Percentiles rank a stretch among this genome's conserved stretches.
phyloP scores from a whole-genome alignment of 139 green algal genomes.

The Spirogloea muscicola region DNA sequence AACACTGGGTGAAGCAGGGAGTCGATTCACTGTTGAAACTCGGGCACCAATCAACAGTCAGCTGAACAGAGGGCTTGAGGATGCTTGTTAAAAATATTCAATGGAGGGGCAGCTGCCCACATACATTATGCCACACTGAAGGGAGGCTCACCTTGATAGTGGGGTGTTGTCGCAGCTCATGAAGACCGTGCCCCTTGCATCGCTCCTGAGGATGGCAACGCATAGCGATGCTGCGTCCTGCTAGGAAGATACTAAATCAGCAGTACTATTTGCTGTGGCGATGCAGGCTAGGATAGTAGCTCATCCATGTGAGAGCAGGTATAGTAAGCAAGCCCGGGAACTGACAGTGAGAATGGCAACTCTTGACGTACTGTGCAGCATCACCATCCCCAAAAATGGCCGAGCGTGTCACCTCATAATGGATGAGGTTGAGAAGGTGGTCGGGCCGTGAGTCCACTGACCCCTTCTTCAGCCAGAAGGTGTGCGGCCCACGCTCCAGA shows the following conservation, averaged over 20 bases:
- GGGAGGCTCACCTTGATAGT: slow-evolving; percentile 30
- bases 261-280: no score
- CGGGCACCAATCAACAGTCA: no score
- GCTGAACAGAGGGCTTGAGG: no score
- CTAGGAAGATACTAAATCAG: slow-evolving; percentile 1
- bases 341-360: no score
- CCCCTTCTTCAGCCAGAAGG: slow-evolving; percentile 77
- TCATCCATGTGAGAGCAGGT: no score
- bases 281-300: no score
- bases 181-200: slow-evolving; percentile 12
- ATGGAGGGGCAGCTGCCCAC: no score
- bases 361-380: neutral
- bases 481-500: slow-evolving; percentile 76
- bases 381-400: neutral
- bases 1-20: no score
- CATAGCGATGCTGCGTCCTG: slow-evolving; percentile 83
- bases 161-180: slow-evolving; percentile 53
- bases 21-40: no score
- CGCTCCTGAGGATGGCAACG: slow-evolving; percentile 42
- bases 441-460: slow-evolving; percentile 40
- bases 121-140: no score
- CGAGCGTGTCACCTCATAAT: slow-evolving; percentile 72
- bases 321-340: no score
- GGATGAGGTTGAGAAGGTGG: slow-evolving; percentile 88
- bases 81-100: no score